Evolutionary conservation across 2,329 filamentous ascomycete species (phyloP), one percentile per base, ranked within the genome.

Genomic region (Aspergillus sp.): DNA sequence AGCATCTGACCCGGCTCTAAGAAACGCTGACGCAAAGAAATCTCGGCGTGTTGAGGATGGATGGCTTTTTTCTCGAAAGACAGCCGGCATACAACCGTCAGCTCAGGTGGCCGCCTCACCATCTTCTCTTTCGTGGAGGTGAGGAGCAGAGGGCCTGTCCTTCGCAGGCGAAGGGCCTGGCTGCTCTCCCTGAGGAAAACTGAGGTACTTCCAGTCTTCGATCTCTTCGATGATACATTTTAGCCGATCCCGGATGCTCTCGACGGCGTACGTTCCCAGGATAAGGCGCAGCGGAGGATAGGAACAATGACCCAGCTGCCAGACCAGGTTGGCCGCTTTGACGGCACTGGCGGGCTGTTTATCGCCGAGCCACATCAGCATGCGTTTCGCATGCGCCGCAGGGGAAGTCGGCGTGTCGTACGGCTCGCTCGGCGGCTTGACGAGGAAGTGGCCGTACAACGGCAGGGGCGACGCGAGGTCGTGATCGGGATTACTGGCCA

Each of bases 321-420:
- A 98, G 6, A 96, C 89, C 58, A 98, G 79, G 79, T 98, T 92
- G 2, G 92, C 92, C 61, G 92, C 94, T 77, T 96, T 96, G 56
- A 96, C 89, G 0, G 92, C 92, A 74, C 91, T 96, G 12, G 92
- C 95, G 4, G 94, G 94, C 75, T 98, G 94, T 62, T 91, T 86
- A 71, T 97, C 92, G 16, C 91, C 91, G 20, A 98, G 82, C 95
- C 95, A 98, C 75, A 96, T 92, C 12, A 98, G 87, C 84, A 98
- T 95, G 29, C 94, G 83, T 69, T 90, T 89, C 1, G 93, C 92
- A 77, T 99, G 95, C 3, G 93, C 84, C 1, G 95, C 91, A 0
- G 95, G 95, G 11, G 90, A 89, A 2, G 90, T 91, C 0, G 89
- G 80, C 20, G 87, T 85, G 6, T 87, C 84, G 73, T 99, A 99